Evolutionary conservation across 495 filamentous ascomycete species (phyloP), one percentile per base, ranked within the genome.

Genomic region (Penicillium simplicissimum): DNA sequence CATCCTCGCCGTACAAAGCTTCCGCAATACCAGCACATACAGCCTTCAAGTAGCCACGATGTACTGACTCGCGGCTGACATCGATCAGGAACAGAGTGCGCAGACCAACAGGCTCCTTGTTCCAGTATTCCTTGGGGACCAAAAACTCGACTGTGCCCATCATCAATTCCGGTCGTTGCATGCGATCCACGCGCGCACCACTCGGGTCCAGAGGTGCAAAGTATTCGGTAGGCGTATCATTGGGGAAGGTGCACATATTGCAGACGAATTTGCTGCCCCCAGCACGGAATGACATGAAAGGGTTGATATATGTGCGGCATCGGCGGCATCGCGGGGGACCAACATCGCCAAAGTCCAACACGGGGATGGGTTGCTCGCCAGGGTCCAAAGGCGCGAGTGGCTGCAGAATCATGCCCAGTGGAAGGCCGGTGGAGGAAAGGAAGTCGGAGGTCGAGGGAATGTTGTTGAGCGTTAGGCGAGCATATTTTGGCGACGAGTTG

Each of bases 61-160:
- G 95, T 59, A 89, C 85, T 1, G 96, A 87, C 71, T 96, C 93
- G 64, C 93, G 91, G 42, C 89, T 91, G 31, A 93, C 93, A 75
- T 99, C 95, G 60, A 99, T 89, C 61, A 96, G 71, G 73, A 99
- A 98, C 25, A 99, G 80, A 81, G 89, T 95, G 59, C 89, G 87
- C 62, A 98, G 75, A 15, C 90, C 90, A 17, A 94, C 90, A 0
- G 93, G 96, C 72, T 96, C 90, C 76, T 95, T 96, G 17, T 91
- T 92, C 93, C 93, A 98, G 75, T 98, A 98, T 74, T 99, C 95
- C 76, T 96, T 98, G 38, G 95, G 95, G 7, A 98, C 95, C 62
- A 93, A 79, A 65, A 96, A 99, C 68, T 99, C 95, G 36, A 97
- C 93, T 0, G 95, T 98, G 25, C 95, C 95, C 60, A 88, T 86